Evolutionary conservation across 805 yeast species (phyloP), one percentile per base, ranked within the genome.

Genomic region (Kurtzmaniella fragi): DNA sequence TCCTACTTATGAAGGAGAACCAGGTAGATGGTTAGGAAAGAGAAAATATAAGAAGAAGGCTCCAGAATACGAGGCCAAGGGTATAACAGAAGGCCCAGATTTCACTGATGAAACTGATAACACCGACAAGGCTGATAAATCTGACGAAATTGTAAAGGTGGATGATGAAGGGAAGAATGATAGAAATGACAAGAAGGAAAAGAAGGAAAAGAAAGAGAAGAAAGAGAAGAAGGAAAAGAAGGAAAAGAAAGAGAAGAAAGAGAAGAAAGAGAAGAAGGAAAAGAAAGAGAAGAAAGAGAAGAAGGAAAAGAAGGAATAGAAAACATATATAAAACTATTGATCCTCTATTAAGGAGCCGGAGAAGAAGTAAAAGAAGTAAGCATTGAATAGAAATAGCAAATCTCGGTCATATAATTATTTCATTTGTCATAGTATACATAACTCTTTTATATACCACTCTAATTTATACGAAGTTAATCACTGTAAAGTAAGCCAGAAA

Each of bases 231-330:
- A 39, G 43, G 28, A 14, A 35, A 38, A 35, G 28, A 39, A 28
- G 34, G 34, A 17, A 40, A 40, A 33, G 41, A 35, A 35, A 13
- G 41, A 40, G 23, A 37, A 36, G 17, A 32, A 41, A 17, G 30
- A 33, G 31, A 33, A 37, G 40, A 39, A 43, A 28, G 44, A 38
- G 27, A 42, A 39, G 42, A 35, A 41, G 29, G 44, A 38, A 39
- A 32, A 44, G 42, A 38, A 46, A 31, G 39, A 44, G 38, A 43
- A 44, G 46, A 47, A 44, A 39, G 37, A 33, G 25, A 43, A 41
- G 28, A 40, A 42, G 37, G 43, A 49, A 34, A 34, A 44, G 42
- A 45, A 49, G 37, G 39, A 43, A 20, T 38, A 46, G 46, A 43
- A 42, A 12, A 36, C 39, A 17, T 45, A 40, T 38, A 13, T 38